Base-by-base conservation (phyloP, 352 stramenopile genomes). In the Phytopythium aichiense region DNA sequence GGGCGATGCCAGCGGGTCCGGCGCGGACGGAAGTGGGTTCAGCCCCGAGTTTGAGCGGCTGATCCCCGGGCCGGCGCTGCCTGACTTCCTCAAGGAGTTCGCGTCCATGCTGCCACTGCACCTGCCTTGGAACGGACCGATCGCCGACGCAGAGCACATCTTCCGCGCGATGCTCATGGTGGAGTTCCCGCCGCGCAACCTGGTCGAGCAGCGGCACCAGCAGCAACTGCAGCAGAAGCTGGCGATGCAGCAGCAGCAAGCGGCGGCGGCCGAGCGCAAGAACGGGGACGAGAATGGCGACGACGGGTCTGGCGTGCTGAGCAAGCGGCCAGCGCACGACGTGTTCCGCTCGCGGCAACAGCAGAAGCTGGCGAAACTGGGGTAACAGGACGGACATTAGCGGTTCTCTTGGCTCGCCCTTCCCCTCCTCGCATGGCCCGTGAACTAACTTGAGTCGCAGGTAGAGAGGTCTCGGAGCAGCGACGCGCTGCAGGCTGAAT, bases 11-110 rank as follows among this genome's bases (percentile, higher is more conserved):
- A 65, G 64, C 48, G 60, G 64, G 38, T 46, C 42, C 30, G 25
- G 50, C 52, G 60, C 61, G 6, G 51, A 75, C 20, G 68, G 65
- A 52, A 56, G 65, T 28, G 60, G 66, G 15, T 75, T 81, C 38
- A 57, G 52, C 35, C 52, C 74, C 37, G 76, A 85, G 31, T 69
- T 79, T 48, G 76, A 85, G 61, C 84, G 72, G 76, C 71, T 85
- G 56, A 82, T 92, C 55, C 81, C 84, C 16, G 85, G 85, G 45
- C 84, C 87, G 42, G 84, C 87, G 8, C 52, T 95, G 20, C 87
- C 87, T n/a, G 79, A 93, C 38, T 95, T 93, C 58, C 66, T 95
- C 38, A 92, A 93, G 58, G 80, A 89, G 45, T 95, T 94, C 69
- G 87, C 87, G 12, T 61, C 68, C 28, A 89, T 94, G 82, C 60